Evolutionary conservation across 2,329 filamentous ascomycete species (phyloP).

Genomic region (Sarocladium kiliense): DNA sequence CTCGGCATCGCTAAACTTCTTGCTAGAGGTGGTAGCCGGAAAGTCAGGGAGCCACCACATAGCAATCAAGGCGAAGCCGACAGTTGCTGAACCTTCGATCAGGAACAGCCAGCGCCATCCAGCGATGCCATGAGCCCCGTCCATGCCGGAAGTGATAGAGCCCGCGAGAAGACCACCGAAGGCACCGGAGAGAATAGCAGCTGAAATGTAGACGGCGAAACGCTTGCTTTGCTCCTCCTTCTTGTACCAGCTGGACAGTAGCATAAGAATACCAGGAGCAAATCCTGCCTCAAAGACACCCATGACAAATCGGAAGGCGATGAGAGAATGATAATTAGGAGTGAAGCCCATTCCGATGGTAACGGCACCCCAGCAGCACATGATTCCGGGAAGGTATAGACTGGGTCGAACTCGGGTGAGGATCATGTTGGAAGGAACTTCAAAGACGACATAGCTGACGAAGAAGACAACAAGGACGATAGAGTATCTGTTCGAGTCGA

Average conservation of each 20-base stretch:
- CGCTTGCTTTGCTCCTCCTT: slow-evolving; percentile 24
- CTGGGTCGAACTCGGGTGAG: slow-evolving; percentile 58
- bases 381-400: slow-evolving; percentile 61
- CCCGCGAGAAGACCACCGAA: slow-evolving; percentile 60
- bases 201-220: slow-evolving; percentile 64
- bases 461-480: slow-evolving; percentile 58
- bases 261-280: slow-evolving; percentile 53
- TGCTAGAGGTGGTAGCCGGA: slow-evolving; percentile 50
- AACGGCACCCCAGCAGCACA: slow-evolving; percentile 41
- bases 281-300: slow-evolving; percentile 56
- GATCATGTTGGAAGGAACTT: slow-evolving; percentile 59
- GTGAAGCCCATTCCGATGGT: slow-evolving; percentile 24
- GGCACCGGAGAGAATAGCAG: slow-evolving; percentile 62
- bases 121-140: slow-evolving; percentile 41
- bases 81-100: slow-evolving; percentile 55
- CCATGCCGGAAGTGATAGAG: slow-evolving; percentile 50
- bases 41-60: slow-evolving; percentile 67
- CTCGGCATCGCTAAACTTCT: slow-evolving; percentile 54
- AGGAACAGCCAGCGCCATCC: slow-evolving; percentile 50
- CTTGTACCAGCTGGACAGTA: slow-evolving; percentile 64
- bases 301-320: slow-evolving; percentile 38
- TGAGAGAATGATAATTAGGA: slow-evolving; percentile 19
- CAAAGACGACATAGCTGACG: slow-evolving; percentile 62
- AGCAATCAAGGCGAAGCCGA: slow-evolving; percentile 52
- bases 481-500: slow-evolving; percentile 58